These are phyloP conservation scores for Monascus purpureus DNA, from an alignment of 495 filamentous ascomycete species.

Conservation along the genomic window DNA sequence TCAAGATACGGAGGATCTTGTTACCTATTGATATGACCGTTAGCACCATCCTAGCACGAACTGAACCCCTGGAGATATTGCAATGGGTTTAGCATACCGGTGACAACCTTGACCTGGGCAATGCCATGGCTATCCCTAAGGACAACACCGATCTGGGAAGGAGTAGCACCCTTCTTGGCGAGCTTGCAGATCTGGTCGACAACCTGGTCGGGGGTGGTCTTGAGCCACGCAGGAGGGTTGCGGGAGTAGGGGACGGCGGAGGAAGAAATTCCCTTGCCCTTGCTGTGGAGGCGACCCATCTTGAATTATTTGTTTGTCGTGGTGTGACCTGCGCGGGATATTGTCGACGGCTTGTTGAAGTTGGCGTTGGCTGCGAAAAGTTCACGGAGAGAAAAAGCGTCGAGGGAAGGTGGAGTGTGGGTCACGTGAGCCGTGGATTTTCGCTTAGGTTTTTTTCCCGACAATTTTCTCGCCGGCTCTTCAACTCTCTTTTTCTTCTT, in stretches of 20 bases:
- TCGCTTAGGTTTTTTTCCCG: slow-evolving; percentile 5
- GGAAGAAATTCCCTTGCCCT: slow-evolving; percentile 95
- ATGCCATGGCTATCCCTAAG: slow-evolving; percentile 95
- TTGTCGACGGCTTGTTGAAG: slow-evolving; percentile 2
- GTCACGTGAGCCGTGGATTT: slow-evolving; percentile 14
- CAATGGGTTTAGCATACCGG: too few species aligned
- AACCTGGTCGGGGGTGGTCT: slow-evolving; percentile 79
- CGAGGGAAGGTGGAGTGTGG: slow-evolving; percentile 11
- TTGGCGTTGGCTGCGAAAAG: neutral
- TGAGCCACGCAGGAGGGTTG: slow-evolving; percentile 79
- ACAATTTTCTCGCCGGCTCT: slow-evolving; percentile 1
- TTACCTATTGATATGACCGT: slow-evolving; percentile 52
- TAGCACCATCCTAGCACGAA: slow-evolving; percentile 1
- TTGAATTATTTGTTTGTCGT: slow-evolving; percentile 34
- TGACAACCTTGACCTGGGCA: slow-evolving; percentile 91
- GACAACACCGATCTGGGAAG: slow-evolving; percentile 96
- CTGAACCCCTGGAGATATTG: too few species aligned
- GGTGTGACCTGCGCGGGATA: too few species aligned
- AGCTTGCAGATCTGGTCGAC: slow-evolving; percentile 98
- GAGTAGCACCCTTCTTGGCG: slow-evolving; percentile 91
- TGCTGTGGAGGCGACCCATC: slow-evolving; percentile 98
- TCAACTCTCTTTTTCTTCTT: slow-evolving; percentile 1
- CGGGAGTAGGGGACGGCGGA: slow-evolving; percentile 95
- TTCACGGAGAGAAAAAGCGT: neutral
- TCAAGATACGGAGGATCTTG: slow-evolving; percentile 98